Evolutionary conservation across 1,284 basidiomycete species (phyloP).

Genomic region (Leccinum pachyderme): DNA sequence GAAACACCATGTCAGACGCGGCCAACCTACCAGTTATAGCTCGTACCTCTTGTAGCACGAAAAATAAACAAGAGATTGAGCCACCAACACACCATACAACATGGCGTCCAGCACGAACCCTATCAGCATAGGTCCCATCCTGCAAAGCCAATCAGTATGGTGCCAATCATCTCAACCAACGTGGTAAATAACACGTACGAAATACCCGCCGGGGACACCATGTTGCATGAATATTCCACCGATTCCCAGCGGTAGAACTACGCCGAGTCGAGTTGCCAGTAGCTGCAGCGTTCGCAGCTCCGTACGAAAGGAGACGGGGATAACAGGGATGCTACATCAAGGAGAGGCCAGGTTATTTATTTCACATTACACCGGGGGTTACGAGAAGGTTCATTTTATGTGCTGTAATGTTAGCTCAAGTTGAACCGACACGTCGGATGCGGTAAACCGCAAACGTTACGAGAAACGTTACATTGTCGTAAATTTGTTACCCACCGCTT

Average conservation of each 20-base stretch:
- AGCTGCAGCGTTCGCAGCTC: not conserved
- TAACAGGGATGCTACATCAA: conserved; percentile 4
- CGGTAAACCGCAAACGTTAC: conserved; percentile 2
- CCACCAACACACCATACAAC: conserved; percentile 41
- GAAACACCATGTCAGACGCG: not conserved
- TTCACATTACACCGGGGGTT: conserved; percentile 1
- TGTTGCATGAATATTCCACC: conserved; percentile 12
- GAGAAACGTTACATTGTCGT: not conserved
- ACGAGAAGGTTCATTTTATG: conserved; percentile 14
- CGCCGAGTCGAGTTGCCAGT: conserved; percentile 7
- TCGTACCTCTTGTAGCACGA: conserved; percentile 38
- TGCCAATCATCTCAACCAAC: not conserved
- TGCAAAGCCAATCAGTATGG: conserved; percentile 12
- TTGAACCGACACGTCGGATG: conserved; percentile 1
- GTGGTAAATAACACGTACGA: conserved; percentile 16
- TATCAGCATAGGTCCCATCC: conserved; percentile 42
- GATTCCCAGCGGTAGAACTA: conserved; percentile 4
- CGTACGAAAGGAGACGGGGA: conserved; percentile 4
- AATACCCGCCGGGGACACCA: conserved; percentile 21
- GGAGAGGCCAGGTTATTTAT: conserved; percentile 15
- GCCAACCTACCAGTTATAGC: not conserved
- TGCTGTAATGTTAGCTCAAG: conserved; percentile 1
- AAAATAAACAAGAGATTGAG: conserved; percentile 43
- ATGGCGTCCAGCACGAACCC: conserved; percentile 41
- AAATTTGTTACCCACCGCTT: not conserved